Conservation (phyloP, 2,329 filamentous ascomycete genomes). For the Pseudogymnoascus sp. region DNA sequence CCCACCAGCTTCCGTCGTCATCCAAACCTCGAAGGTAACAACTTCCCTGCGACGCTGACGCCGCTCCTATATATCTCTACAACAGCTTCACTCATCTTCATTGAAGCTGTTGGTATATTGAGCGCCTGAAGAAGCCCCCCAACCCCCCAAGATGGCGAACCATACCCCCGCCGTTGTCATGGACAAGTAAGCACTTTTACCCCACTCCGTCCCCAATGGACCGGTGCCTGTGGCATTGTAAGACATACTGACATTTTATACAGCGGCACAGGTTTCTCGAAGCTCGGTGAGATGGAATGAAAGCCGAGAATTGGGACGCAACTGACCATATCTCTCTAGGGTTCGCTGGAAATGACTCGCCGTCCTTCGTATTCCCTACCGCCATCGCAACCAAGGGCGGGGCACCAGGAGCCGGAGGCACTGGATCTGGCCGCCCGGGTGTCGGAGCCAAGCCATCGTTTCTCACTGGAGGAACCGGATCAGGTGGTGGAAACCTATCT, state of each 20-base stretch:
- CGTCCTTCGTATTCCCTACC: conserved; percentile 97
- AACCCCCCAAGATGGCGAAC: conserved; percentile 64
- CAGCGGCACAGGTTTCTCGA: conserved; percentile 98
- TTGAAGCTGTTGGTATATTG: conserved; percentile 8
- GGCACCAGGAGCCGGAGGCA: conserved; percentile 59
- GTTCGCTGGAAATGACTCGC: conserved; percentile 98
- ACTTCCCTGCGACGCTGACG: background rate
- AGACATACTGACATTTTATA: conserved; percentile 23
- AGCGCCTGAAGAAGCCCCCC: background rate
- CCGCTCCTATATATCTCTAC: conserved; percentile 4
- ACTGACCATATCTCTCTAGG: conserved; percentile 41
- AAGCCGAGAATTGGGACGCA: background rate
- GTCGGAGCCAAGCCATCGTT: conserved; percentile 94
- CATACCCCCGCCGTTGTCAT: conserved; percentile 99
- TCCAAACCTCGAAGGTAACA: conserved; percentile 10
- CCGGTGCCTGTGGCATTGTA: conserved; percentile 1
- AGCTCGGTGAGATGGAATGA: conserved; percentile 64
- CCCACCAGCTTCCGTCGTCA: conserved; percentile 9
- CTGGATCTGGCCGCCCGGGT: conserved; percentile 79
- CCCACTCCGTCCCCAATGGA: conserved; percentile 19
- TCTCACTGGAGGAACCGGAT: conserved; percentile 80
- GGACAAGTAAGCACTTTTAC: conserved; percentile 82
- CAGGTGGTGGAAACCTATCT: conserved; percentile 65
- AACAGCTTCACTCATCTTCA: background rate
- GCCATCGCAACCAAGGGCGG: conserved; percentile 92